Conservation (phyloP, 768 basidiomycete genomes). For the Sporobolomyces pararoseus region DNA sequence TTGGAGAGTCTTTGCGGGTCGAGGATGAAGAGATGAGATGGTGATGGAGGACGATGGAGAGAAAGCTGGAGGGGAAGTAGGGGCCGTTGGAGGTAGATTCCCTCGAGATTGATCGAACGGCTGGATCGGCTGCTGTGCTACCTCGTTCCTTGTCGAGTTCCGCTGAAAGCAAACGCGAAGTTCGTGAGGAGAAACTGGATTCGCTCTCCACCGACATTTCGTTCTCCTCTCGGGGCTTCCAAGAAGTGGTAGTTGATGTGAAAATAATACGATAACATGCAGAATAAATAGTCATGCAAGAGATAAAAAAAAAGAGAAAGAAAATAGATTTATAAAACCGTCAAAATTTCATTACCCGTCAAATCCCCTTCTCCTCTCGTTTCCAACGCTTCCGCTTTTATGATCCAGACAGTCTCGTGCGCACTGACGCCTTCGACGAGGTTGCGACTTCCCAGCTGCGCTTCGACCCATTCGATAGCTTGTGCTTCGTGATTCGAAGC, state of each 20-base stretch:
- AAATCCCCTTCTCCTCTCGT: not conserved
- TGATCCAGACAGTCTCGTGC: conserved; percentile 15
- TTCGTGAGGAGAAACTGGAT: too few species aligned
- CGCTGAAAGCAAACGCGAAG: too few species aligned
- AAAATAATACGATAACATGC: too few species aligned
- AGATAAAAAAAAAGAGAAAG: not conserved
- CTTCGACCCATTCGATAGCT: not conserved
- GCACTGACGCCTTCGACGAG: not conserved
- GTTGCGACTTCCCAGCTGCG: not conserved
- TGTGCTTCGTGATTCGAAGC: not conserved
- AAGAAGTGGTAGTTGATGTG: too few species aligned
- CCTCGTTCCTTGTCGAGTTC: too few species aligned
- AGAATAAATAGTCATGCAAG: not conserved
- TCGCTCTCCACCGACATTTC: too few species aligned
- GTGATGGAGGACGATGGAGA: too few species aligned
- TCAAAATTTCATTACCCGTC: conserved; percentile 7
- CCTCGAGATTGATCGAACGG: too few species aligned
- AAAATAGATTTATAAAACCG: not conserved
- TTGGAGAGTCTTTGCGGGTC: not conserved
- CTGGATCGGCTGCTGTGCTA: too few species aligned
- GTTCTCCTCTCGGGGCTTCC: too few species aligned
- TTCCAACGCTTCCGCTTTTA: conserved; percentile 3
- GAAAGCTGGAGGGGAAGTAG: too few species aligned
- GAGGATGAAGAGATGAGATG: not conserved
- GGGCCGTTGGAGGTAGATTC: too few species aligned